Base-by-base conservation (phyloP, 768 basidiomycete genomes). In the Rossbeevera mucosa region DNA sequence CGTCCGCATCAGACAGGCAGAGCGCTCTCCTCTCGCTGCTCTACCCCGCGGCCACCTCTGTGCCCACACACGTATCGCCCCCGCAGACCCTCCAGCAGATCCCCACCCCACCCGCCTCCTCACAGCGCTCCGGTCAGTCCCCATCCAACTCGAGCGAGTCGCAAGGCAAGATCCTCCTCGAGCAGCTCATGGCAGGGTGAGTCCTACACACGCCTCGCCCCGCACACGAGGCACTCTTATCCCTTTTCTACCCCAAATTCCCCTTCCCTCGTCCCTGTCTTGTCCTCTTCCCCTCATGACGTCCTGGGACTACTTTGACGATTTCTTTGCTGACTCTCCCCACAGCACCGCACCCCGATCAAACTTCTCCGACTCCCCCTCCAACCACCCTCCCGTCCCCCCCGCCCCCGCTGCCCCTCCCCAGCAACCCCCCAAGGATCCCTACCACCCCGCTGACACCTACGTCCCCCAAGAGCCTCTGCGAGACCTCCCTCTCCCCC, bases 161-260 rank as follows among this genome's bases (percentile, higher is more conserved):
- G 0, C 86, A 88, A 64, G 83, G 85, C 52, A 88, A 90, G 71
- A 74, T 83, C 54, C 66, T 91, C 59, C 70, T 92, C 54, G 89
- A 92, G 58, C 86, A 90, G 64, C 73, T 92, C 54, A 88, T 92
- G 83, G 76, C 82, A 51, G 85, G 86, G 89, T 91, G 65, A 71
- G 85, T 76, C 14, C 54, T 14, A 50, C 25, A 28, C 44, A 25
- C 18, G 58, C 55, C 65, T 66, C 67, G 56, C 65, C 63, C 41
- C 52, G 41, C 50, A 59, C 64, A 66, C 62, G 59, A 69, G 62
- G 64, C 64, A 4, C 44, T 44, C 6, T 18, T 13, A 18, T 31
- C 36, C 59, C 57, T 67, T 61, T 62, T 64, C 62, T 55, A 56
- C 56, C 58, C 53, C 41, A 44, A 18, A n/a, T 38, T 18, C 30